phyloP scores from a whole-genome alignment of 2,329 filamentous ascomycete genomes.

The Pseudocercospora vitis region DNA sequence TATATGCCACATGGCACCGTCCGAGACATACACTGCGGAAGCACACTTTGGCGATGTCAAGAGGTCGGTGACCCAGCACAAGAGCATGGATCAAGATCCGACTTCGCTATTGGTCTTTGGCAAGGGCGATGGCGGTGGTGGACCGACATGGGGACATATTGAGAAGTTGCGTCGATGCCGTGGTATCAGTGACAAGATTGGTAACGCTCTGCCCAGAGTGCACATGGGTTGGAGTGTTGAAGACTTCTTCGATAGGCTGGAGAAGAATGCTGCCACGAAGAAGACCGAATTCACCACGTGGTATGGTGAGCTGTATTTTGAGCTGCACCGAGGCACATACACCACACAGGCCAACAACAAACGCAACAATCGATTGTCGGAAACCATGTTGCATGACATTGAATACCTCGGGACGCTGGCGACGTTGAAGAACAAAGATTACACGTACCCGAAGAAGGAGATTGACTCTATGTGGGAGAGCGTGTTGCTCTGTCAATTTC shows the following conservation, averaged over 20 bases:
- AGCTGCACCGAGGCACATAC: conserved; percentile 94
- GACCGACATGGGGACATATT: conserved; percentile 88
- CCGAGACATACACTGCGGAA: conserved; percentile 92
- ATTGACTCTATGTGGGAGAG: conserved; percentile 95
- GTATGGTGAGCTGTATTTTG: conserved; percentile 98
- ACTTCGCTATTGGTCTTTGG: conserved; percentile 92
- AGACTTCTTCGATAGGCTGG: conserved; percentile 84
- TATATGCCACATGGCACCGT: conserved; percentile 94
- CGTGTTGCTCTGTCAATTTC: conserved; percentile 91
- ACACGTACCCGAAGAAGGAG: conserved; percentile 91
- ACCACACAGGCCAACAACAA: conserved; percentile 93
- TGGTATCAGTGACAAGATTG: conserved; percentile 83
- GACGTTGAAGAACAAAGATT: conserved; percentile 65
- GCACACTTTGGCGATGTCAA: conserved; percentile 94
- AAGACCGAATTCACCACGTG: conserved; percentile 81
- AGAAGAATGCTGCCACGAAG: conserved; percentile 66
- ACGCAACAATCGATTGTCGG: conserved; percentile 82
- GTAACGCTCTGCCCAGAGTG: conserved; percentile 72
- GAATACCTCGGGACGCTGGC: conserved; percentile 86
- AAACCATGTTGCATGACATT: conserved; percentile 81
- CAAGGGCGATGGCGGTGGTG: conserved; percentile 93
- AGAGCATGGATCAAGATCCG: conserved; percentile 89
- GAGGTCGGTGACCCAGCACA: conserved; percentile 86
- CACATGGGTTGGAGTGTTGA: conserved; percentile 89
- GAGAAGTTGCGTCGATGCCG: conserved; percentile 93